Percentiles rank a stretch among this genome's conserved stretches.
These are phyloP conservation scores for Phytophthora ohioensis DNA, from an alignment of 352 stramenopile genomes.

Conservation along the genomic window DNA sequence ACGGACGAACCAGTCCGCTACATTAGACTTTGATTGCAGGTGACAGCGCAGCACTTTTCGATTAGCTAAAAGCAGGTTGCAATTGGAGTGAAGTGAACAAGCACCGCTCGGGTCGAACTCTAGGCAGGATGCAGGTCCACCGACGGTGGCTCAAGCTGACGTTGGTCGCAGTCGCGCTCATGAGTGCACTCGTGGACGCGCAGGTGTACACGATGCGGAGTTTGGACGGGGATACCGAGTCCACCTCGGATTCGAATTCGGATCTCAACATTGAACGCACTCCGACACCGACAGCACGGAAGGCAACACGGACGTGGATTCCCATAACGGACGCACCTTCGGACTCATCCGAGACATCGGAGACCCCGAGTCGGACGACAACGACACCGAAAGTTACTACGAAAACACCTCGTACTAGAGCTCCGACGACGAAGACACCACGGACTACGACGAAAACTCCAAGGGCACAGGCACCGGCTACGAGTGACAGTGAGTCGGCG, in stretches of 20 bases:
- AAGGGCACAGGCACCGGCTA: slow-evolving; percentile 10
- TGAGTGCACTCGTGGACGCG: slow-evolving; percentile 7
- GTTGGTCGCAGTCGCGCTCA: slow-evolving; percentile 14
- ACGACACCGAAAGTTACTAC: slow-evolving; percentile 27
- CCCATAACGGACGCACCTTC: slow-evolving; percentile 32
- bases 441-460: slow-evolving; percentile 18
- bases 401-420: slow-evolving; percentile 22
- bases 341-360: slow-evolving; percentile 20
- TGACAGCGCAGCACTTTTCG: slow-evolving; percentile 25
- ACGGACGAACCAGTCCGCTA: slow-evolving; percentile 19
- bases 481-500: slow-evolving; percentile 18
- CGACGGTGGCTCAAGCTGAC: slow-evolving; percentile 37
- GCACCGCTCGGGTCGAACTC: slow-evolving; percentile 1
- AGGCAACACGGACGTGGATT: slow-evolving; percentile 30
- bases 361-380: slow-evolving; percentile 25
- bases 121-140: slow-evolving; percentile 36
- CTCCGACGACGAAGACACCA: slow-evolving; percentile 27
- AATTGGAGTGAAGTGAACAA: slow-evolving; percentile 3
- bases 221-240: slow-evolving; percentile 10
- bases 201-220: slow-evolving; percentile 40
- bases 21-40: slow-evolving; percentile 16
- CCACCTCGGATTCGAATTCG: neutral
- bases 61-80: slow-evolving; percentile 19
- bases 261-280: slow-evolving; percentile 8
- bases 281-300: slow-evolving; percentile 27